Conservation (phyloP, 371 early-diverging fungal genomes). For the Actinomucor elegans region DNA sequence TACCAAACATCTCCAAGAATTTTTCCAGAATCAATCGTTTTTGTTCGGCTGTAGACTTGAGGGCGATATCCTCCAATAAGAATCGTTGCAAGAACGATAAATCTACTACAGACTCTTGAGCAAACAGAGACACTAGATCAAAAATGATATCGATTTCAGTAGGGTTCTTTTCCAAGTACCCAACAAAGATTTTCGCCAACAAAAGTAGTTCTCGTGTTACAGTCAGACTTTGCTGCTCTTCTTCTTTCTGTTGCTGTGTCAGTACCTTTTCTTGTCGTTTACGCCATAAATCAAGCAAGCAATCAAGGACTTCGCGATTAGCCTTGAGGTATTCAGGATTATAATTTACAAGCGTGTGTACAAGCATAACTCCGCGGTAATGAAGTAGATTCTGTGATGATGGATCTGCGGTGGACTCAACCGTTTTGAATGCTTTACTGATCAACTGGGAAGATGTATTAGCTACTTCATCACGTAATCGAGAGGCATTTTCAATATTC, state of each 20-base stretch:
- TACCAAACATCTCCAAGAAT: slow-evolving; percentile 66
- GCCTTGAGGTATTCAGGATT: slow-evolving; percentile 64
- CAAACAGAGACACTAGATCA: slow-evolving; percentile 77
- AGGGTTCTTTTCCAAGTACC: slow-evolving; percentile 57
- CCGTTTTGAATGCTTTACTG: slow-evolving; percentile 49
- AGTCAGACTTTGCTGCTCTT: slow-evolving; percentile 52
- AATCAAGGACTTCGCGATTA: slow-evolving; percentile 49
- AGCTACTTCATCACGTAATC: slow-evolving; percentile 71
- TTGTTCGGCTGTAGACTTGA: slow-evolving; percentile 52
- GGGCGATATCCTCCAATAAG: slow-evolving; percentile 68
- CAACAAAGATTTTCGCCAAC: slow-evolving; percentile 72
- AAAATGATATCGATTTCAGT: slow-evolving; percentile 73
- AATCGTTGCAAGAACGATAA: slow-evolving; percentile 70
- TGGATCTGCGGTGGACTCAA: slow-evolving; percentile 19
- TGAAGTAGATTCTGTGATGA: slow-evolving; percentile 20
- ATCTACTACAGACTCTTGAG: slow-evolving; percentile 71
- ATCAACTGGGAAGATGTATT: slow-evolving; percentile 60
- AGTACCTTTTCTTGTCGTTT: slow-evolving; percentile 29
- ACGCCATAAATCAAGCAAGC: slow-evolving; percentile 59
- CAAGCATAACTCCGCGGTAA: slow-evolving; percentile 66
- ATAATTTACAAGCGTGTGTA: slow-evolving; percentile 56
- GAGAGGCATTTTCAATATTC: slow-evolving; percentile 59
- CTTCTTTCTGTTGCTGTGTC: slow-evolving; percentile 47
- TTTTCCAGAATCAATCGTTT: slow-evolving; percentile 68
- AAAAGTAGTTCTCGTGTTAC: slow-evolving; percentile 58